phyloP scores from a whole-genome alignment of 192 early-diverging fungal genomes.

The Coemansia sp. region DNA sequence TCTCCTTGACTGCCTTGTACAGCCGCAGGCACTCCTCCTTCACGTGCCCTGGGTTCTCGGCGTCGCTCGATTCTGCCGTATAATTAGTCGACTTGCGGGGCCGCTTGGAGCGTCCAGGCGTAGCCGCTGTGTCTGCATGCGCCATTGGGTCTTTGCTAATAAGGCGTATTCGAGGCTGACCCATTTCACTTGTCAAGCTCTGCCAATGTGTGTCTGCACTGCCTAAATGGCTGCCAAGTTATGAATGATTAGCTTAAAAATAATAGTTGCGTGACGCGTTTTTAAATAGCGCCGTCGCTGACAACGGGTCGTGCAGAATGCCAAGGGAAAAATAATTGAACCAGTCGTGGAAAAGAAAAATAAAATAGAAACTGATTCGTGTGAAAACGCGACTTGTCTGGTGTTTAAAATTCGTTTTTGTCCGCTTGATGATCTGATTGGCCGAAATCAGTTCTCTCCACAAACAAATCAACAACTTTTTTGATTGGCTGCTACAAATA shows the following conservation, averaged over 20 bases:
- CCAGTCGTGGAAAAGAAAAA: not conserved
- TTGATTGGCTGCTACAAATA: slow-evolving; percentile 1
- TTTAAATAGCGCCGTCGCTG: not conserved
- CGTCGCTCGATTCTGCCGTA: slow-evolving; percentile 22
- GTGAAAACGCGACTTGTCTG: not conserved
- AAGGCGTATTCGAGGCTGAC: slow-evolving; percentile 49
- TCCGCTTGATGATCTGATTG: not conserved
- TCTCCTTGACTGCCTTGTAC: slow-evolving; percentile 43
- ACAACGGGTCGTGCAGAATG: not conserved
- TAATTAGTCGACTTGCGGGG: slow-evolving; percentile 30
- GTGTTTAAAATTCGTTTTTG: not conserved
- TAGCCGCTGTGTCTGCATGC: slow-evolving; percentile 16
- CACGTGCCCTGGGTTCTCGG: slow-evolving; percentile 8
- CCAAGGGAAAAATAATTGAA: slow-evolving; percentile 1
- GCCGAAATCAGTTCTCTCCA: not conserved
- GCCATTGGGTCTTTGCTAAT: slow-evolving; percentile 30
- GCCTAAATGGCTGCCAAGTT: not conserved
- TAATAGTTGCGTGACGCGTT: not conserved
- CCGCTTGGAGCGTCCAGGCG: slow-evolving; percentile 24
- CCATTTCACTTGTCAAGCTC: slow-evolving; percentile 20
- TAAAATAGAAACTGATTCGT: not conserved
- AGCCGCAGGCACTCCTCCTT: slow-evolving; percentile 48
- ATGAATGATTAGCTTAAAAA: not conserved
- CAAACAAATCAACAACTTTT: not conserved
- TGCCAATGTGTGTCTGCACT: not conserved